These are phyloP conservation scores for Lactarius quietus DNA, from an alignment of 768 basidiomycete genomes.

Conservation along the genomic window DNA sequence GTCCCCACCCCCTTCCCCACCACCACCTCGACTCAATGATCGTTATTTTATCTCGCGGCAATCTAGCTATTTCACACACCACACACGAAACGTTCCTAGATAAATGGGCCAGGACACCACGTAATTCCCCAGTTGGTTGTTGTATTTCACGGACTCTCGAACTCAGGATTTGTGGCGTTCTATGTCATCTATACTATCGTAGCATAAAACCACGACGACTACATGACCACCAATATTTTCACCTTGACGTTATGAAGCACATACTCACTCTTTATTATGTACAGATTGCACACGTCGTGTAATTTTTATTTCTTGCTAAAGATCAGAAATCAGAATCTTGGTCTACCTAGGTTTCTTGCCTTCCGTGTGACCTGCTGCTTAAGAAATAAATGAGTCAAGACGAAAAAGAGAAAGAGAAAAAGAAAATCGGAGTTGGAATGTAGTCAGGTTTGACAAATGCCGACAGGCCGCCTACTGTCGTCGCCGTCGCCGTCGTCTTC, in stretches of 20 bases:
- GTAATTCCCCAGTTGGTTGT: conserved; percentile 9
- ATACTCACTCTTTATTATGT: conserved; percentile 8
- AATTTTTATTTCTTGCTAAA: neutral
- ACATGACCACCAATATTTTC: neutral
- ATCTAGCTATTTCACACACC: neutral
- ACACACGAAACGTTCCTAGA: conserved; percentile 6
- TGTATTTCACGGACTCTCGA: conserved; percentile 1
- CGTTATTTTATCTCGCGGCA: neutral
- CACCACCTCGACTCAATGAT: conserved; percentile 10
- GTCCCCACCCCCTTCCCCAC: neutral
- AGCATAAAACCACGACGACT: neutral
- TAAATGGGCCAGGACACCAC: conserved; percentile 5
- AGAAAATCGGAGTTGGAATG: conserved; percentile 19
- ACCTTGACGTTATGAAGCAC: neutral
- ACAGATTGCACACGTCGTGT: neutral
- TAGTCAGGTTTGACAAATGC: conserved; percentile 12
- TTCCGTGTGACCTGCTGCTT: too few species aligned
- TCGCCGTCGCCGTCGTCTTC: neutral
- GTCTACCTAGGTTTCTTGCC: too few species aligned
- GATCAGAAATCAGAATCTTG: neutral
- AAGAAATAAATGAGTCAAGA: neutral
- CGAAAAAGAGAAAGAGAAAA: neutral
- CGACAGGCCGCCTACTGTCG: neutral
- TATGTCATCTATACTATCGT: neutral
- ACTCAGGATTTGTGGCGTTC: conserved; percentile 15